These are phyloP conservation scores for Aspergillus vadensis DNA, from an alignment of 2,329 filamentous ascomycete species.

Conservation along the genomic window DNA sequence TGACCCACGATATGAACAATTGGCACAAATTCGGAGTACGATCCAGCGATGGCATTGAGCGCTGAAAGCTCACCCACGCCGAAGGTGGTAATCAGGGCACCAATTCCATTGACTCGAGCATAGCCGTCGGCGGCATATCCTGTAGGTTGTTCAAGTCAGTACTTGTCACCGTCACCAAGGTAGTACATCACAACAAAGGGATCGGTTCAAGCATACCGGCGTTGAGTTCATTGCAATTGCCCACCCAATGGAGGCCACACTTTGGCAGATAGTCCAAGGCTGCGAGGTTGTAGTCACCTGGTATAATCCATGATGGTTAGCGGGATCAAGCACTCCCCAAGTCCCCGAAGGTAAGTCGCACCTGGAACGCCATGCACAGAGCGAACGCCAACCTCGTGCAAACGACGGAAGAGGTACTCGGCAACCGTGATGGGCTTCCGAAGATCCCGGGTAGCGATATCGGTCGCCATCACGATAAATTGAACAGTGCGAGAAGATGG, in stretches of 20 bases:
- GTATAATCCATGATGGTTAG: not conserved
- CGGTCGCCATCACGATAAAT: slow-evolving; percentile 35
- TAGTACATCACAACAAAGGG: not conserved
- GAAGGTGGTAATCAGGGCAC: slow-evolving; percentile 72
- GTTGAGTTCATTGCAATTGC: slow-evolving; percentile 64
- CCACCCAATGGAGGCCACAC: slow-evolving; percentile 59
- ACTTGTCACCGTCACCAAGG: not conserved
- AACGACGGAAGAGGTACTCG: slow-evolving; percentile 54
- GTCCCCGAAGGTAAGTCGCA: slow-evolving; percentile 36
- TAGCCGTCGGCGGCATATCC: slow-evolving; percentile 82
- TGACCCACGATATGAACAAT: slow-evolving; percentile 64
- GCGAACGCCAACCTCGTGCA: slow-evolving; percentile 52
- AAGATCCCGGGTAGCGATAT: slow-evolving; percentile 49
- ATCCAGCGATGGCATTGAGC: slow-evolving; percentile 73
- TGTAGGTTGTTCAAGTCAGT: slow-evolving; percentile 12
- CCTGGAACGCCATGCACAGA: slow-evolving; percentile 57
- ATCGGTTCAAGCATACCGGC: slow-evolving; percentile 45
- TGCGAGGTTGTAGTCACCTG: slow-evolving; percentile 68
- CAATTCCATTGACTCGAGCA: slow-evolving; percentile 70
- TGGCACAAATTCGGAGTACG: slow-evolving; percentile 72
- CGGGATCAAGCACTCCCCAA: not conserved
- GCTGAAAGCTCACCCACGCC: slow-evolving; percentile 70
- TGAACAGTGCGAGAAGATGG: not conserved
- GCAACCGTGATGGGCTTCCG: slow-evolving; percentile 48
- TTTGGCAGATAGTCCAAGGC: slow-evolving; percentile 61